Conservation (phyloP, 169 alveolate species). For the Plasmodium vivax region DNA sequence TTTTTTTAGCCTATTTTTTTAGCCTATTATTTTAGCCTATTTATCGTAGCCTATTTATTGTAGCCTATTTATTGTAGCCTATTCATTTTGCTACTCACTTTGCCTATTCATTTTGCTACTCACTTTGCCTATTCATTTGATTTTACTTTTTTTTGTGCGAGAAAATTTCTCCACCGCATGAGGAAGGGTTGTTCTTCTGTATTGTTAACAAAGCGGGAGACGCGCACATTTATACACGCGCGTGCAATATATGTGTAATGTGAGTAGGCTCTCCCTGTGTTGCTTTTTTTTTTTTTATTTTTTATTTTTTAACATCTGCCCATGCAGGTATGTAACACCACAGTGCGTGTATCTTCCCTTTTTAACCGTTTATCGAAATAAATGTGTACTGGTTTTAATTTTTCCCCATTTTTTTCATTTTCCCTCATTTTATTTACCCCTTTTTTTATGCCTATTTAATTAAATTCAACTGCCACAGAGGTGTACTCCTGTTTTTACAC, state of each 20-base stretch:
- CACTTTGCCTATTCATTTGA: not conserved
- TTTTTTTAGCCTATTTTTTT: not conserved
- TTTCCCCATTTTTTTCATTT: not conserved
- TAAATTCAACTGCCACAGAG: not conserved
- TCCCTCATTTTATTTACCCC: not conserved
- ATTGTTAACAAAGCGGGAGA: not conserved
- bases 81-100: not conserved
- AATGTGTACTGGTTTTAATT: not conserved
- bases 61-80: not conserved
- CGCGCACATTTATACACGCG: not conserved
- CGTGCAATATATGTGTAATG: not conserved
- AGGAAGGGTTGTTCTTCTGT: not conserved
- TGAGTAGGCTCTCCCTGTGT: not conserved
- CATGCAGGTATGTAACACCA: not conserved
- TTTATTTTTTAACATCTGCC: not conserved
- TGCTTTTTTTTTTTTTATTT: not conserved
- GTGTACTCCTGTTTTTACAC: not conserved
- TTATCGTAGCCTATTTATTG: not conserved
- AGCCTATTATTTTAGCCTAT: not conserved
- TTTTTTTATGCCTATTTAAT: not conserved
- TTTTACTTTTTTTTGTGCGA: not conserved
- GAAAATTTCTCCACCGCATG: not conserved
- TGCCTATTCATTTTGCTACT: not conserved
- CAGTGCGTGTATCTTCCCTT: not conserved
- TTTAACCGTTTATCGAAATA: not conserved